Evolutionary conservation across 768 basidiomycete genomes (phyloP), one percentile per base, ranked within the genome.

Genomic region (Lepiota subincarnata): DNA sequence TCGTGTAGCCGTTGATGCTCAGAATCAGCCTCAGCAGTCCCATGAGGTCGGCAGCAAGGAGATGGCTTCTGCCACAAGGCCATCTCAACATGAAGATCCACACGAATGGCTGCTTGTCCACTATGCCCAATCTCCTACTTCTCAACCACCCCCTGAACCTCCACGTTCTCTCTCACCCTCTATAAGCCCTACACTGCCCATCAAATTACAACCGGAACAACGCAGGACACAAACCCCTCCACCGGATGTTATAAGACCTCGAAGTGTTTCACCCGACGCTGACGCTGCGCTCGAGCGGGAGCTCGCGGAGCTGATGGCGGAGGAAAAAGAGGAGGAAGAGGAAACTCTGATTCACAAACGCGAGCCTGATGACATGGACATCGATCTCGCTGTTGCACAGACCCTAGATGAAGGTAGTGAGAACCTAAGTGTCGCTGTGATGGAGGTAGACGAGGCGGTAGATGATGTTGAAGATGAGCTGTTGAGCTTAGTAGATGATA

Each of bases 401-500:
- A 74, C 73, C 10, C 53, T 74, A 48, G 68, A 70, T 34, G 60
- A 58, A 13, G 63, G 61, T 20, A 57, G 58, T 6, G 57, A 56
- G 24, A 54, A 56, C 35, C 53, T 41, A 49, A 62, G 42, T 53
- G 51, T 36, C 35, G n/a, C 31, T 31, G 39, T 35, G 28, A 56
- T 49, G 22, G 58, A 63, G 36, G 60, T 63, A 18, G 61, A 53
- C 38, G 70, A 67, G 70, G 68, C 70, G 55, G 5, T 5, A 24
- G 62, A 73, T 54, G 71, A 84, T 50, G 77, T 83, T 19, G 84
- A 86, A 54, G 80, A 86, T 57, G 87, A 89, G 67, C 67, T 89
- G 45, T 73, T 88, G 53, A 86, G 85, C 60, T 70, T 89, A 20
- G 71, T 89, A 26, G 87, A 86, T 60, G 85, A 82, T 58, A 68